Evolutionary conservation across 2,329 filamentous ascomycete species (phyloP).

Genomic region (Botryotinia globosa): DNA sequence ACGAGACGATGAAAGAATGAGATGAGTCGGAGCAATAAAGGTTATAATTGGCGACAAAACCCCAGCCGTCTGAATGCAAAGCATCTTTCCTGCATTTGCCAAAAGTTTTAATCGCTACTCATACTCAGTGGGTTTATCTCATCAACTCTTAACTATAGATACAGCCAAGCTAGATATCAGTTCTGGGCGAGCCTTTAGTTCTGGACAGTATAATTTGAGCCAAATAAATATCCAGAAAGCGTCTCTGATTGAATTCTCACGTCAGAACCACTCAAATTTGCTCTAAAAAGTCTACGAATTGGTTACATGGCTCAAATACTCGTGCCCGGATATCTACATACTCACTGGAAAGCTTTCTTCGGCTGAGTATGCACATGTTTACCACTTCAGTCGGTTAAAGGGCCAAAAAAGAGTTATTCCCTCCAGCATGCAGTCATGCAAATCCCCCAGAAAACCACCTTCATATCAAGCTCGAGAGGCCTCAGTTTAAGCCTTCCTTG

Average conservation of each 20-base stretch:
- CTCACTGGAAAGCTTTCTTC: not conserved
- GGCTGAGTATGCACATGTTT: not conserved
- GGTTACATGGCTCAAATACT: not conserved
- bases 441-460: not conserved
- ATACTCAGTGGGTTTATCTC: too few relatives aligned
- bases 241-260: not conserved
- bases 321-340: not conserved
- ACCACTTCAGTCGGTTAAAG: too few relatives aligned
- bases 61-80: too few relatives aligned
- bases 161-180: not conserved
- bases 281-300: not conserved
- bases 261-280: too few relatives aligned
- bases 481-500: not conserved
- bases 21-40: too few relatives aligned
- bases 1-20: too few relatives aligned
- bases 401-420: not conserved
- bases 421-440: not conserved
- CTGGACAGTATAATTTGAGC: not conserved
- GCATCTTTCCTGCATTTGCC: too few relatives aligned
- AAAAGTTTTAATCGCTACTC: too few relatives aligned
- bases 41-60: too few relatives aligned
- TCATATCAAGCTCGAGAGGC: not conserved
- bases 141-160: too few relatives aligned
- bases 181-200: not conserved
- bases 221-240: not conserved